These are phyloP conservation scores for Emericellopsis cladophorae DNA, from an alignment of 2,329 filamentous ascomycete species.

Conservation along the genomic window DNA sequence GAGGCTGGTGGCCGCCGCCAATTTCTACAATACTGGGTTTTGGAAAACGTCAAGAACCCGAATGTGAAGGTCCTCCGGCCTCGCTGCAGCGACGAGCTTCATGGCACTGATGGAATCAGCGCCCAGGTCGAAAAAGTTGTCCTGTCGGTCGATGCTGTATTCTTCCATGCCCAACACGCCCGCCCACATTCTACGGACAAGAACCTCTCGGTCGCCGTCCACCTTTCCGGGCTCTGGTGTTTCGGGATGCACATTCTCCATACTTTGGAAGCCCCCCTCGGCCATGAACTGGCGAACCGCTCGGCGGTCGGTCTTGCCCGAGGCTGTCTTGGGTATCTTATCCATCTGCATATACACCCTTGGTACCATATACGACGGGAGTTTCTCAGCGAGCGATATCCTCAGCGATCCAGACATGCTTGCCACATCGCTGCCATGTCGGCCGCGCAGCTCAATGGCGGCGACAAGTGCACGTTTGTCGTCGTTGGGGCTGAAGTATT, in stretches of 20 bases:
- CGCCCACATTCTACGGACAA: slow-evolving; percentile 4
- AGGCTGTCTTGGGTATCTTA: slow-evolving; percentile 32
- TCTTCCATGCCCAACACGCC: slow-evolving; percentile 4
- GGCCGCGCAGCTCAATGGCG: slow-evolving; percentile 18
- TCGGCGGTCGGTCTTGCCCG: slow-evolving; percentile 30
- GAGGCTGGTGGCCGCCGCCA: slow-evolving; percentile 3
- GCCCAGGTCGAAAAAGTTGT: slow-evolving; percentile 9
- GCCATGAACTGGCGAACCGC: background rate
- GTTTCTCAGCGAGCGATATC: slow-evolving; percentile 15
- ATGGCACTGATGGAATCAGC: slow-evolving; percentile 6
- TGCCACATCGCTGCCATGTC: slow-evolving; percentile 11
- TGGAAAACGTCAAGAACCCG: slow-evolving; percentile 5
- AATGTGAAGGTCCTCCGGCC: slow-evolving; percentile 3
- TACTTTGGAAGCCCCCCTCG: background rate
- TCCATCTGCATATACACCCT: slow-evolving; percentile 29
- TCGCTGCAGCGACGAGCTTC: slow-evolving; percentile 5
- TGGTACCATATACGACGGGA: slow-evolving; percentile 34
- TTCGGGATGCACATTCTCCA: background rate
- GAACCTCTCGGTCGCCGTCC: slow-evolving; percentile 1
- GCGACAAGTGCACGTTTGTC: slow-evolving; percentile 31
- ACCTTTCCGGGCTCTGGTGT: background rate
- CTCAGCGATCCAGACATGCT: slow-evolving; percentile 27
- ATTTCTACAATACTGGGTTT: slow-evolving; percentile 3
- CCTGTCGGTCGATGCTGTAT: slow-evolving; percentile 4
- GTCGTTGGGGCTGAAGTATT: slow-evolving; percentile 31